A percentile compares a stretch with the other conserved stretches of the same genome.
Conservation (phyloP, 2,329 filamentous ascomycete species). For the Hymenotorrendiella dingleyae region DNA sequence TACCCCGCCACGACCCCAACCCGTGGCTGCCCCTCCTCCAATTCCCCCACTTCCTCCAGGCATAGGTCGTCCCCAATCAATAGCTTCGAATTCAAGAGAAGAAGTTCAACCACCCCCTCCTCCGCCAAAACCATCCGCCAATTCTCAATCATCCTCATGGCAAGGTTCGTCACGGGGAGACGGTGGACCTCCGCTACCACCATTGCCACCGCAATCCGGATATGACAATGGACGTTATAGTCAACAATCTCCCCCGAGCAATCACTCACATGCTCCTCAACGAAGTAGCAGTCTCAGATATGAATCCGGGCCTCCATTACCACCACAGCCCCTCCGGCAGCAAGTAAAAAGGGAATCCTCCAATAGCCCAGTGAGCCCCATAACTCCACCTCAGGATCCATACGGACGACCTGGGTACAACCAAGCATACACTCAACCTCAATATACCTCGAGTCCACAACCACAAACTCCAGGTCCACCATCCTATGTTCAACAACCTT, state of each 20-base stretch:
- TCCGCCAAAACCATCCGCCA: slow-evolving; percentile 26
- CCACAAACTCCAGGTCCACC: slow-evolving; percentile 13
- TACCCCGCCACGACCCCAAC: slow-evolving; percentile 32
- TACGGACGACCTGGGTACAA: slow-evolving; percentile 15
- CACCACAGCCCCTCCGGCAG: slow-evolving; percentile 27
- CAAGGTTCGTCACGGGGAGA: slow-evolving; percentile 16
- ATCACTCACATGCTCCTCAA: slow-evolving; percentile 25
- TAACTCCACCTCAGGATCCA: slow-evolving; percentile 20
- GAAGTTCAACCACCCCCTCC: slow-evolving; percentile 29
- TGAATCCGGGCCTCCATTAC: slow-evolving; percentile 24
- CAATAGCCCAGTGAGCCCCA: slow-evolving; percentile 26
- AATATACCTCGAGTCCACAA: slow-evolving; percentile 9
- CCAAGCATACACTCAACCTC: slow-evolving; percentile 14
- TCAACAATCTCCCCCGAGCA: slow-evolving; percentile 16
- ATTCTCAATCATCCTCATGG: slow-evolving; percentile 12
- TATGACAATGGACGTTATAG: slow-evolving; percentile 19
- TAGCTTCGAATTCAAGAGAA: slow-evolving; percentile 29
- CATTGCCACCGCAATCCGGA: slow-evolving; percentile 23
- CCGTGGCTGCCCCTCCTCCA: slow-evolving; percentile 50
- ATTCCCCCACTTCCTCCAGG: slow-evolving; percentile 68
- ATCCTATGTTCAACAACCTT: slow-evolving; percentile 18
- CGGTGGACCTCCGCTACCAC: slow-evolving; percentile 30
- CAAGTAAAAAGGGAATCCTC: slow-evolving; percentile 18
- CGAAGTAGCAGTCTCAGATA: slow-evolving; percentile 29
- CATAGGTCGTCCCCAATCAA: slow-evolving; percentile 42